Evolutionary conservation across 1,284 basidiomycete genomes (phyloP), one percentile per base, ranked within the genome.

Genomic region (Phaffia rhodozyma): DNA sequence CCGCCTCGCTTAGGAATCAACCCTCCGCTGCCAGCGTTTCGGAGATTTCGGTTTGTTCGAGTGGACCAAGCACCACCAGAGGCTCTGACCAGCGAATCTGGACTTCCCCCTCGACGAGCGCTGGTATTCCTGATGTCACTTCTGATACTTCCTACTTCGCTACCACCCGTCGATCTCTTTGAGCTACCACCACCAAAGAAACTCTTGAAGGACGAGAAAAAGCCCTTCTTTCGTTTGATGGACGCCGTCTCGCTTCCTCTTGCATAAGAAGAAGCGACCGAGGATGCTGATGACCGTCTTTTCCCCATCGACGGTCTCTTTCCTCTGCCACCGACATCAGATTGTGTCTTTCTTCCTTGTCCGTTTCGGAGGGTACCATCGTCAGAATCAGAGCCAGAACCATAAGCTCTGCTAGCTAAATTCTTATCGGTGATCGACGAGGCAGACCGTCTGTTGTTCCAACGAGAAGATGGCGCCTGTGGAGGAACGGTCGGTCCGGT

Each of bases 181-280:
- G 38, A 43, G 38, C 38, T 43, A 43, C 38, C 38, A 21, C 50
- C 50, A 5, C 38, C 56, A 38, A 65, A 65, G 55, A 65, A 52
- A n/a, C 23, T 21, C 63, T 61, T 65, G 59, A 65, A 43, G 16
- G 63, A 59, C 5, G 52, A 52, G 29, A 65, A 57, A 51, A 65
- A 65, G 43, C 62, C 62, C 27, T 60, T 55, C 55, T 61, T 65
- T 55, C 61, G 55, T 38, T 55, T 27, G 48, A 62, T 57, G n/a
- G 61, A 62, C 0, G 54, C 61, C 21, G 38, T 29, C 25, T 65
- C 58, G 34, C 58, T 54, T 29, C 59, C 63, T n/a, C 58, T 59
- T 30, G 47, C 54, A 23, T 32, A 21, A 11, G 43, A 50, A 27
- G 54, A 62, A n/a, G 58, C 23, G 23, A 49, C 25, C 34, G 59